Base-by-base conservation (phyloP, 2,329 filamentous ascomycete genomes). In the Talaromyces sp. region DNA sequence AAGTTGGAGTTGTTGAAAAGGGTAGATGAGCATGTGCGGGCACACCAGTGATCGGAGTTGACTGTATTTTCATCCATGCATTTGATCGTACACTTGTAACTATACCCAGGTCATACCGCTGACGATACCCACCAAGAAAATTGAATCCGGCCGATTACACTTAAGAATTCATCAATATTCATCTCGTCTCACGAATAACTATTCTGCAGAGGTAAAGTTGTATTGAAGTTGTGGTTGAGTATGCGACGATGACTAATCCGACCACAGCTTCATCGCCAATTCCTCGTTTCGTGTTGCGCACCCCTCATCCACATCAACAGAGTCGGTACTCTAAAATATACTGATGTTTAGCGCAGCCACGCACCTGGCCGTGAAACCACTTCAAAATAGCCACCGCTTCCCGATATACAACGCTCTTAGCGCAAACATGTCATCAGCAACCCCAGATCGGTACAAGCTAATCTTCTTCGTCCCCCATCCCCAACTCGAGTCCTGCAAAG, bases 1-100 rank as follows among this genome's bases (percentile, higher is more conserved):
- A 93, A 92, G 79, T 72, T 72, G 4, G 82, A 85, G 69, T 74
- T 92, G 65, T 69, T 88, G 70, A 63, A 67, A 64, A 66, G 64
- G 39, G 75, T 78, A 64, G 72, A 77, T 52, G 69, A 68, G 2
- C 73, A 77, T 70, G 72, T 78, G 6, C 66, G 67, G 60, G 68
- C 69, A 68, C 67, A 74, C 65, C 65, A 72, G 61, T 43, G 35
- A 68, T 19, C n/a, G 31, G 33, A 56, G 10, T 37, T 15, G 33
- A 9, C 33, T 50, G 13, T 50, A 50, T 50, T 8, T 50, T 15
- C 17, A 45, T 19, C 22, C 35, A 37, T 37, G 9, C 35, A 37
- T 37, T 37, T 37, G 35, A 17, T 17, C 13, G 13, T 27, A 50
- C 2, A 15, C 5, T 56, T 56, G 52, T 56, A 56, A 39, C 52